Evolutionary conservation across 768 basidiomycete species (phyloP), one percentile per base, ranked within the genome.

Genomic region (Leccinum disarticulatum): DNA sequence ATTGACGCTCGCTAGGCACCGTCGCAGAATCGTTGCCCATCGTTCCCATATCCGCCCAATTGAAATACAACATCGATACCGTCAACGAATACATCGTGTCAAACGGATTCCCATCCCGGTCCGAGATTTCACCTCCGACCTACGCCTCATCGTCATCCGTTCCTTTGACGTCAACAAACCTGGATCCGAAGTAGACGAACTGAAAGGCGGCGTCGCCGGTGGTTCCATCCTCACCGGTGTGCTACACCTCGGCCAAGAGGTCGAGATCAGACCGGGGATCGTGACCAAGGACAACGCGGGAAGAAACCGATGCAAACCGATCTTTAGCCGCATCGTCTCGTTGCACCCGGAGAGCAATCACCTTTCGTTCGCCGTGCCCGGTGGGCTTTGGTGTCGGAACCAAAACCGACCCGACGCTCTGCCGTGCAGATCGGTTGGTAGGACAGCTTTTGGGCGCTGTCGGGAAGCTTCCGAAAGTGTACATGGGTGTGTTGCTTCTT

Each of bases 101-200:
- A 95, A 93, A 74, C 87, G 91, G 54, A 98, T 99, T 68, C 94
- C 97, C 17, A 91, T 98, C 52, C 97, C 96, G 50, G 77, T 87
- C 36, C 92, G 96, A 59, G 91, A 98, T 80, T 99, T 98, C 76
- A 82, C 86, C 35, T 88, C 93, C 30, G 87, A 91, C 62, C 94
- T 96, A 0, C 87, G 89, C 35, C 87, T 99, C 65, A 98, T 98
- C 72, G 95, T 98, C 73, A 99, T 99, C 75, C 93, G 96, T 65
- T 97, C 95, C 19, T 99, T 98, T 77, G 97, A 99, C 74, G 96
- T 99, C 74, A 99, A 99, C 83, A 98, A 97, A 76, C 97, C 97
- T 11, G 97, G 96, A 71, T 87, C 95, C 4, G 94, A 95, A 70
- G 95, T 98, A 4, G 90, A 96, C 66, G 97, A 99, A 47, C 83